Evolutionary conservation across 2,329 filamentous ascomycete species (phyloP).

Genomic region (Verticillium zaregamsianum): DNA sequence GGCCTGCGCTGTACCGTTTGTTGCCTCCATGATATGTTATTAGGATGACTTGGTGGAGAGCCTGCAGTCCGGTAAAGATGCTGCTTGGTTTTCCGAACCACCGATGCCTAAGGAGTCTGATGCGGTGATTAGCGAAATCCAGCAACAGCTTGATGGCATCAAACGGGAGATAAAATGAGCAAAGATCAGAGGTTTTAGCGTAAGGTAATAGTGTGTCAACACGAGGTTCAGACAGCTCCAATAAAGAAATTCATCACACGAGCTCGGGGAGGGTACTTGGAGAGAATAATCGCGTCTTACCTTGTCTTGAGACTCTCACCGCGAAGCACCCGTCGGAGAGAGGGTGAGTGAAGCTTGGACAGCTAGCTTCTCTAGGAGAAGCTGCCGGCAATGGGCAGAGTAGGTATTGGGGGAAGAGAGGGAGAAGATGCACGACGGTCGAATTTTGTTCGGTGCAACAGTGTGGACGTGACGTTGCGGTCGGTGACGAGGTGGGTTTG

Average conservation of each 20-base stretch:
- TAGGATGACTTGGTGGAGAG: neutral
- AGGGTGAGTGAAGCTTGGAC: neutral
- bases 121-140: neutral
- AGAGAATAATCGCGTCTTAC: neutral
- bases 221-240: slow-evolving; percentile 72
- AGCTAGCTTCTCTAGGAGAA: neutral
- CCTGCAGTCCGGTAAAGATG: neutral
- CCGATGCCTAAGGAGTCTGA: neutral
- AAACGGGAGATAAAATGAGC: slow-evolving; percentile 8
- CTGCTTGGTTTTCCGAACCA: neutral
- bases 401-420: neutral
- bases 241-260: slow-evolving; percentile 51
- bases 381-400: neutral
- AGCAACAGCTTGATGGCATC: neutral
- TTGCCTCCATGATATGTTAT: slow-evolving; percentile 31
- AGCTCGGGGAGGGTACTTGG: neutral
- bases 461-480: neutral
- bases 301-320: neutral
- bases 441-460: neutral
- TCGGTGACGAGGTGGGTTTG: neutral
- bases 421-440: neutral
- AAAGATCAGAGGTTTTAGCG: slow-evolving; percentile 43
- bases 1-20: slow-evolving; percentile 30
- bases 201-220: slow-evolving; percentile 58
- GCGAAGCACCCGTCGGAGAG: neutral